Evolutionary conservation across 768 basidiomycete species (phyloP).

Genomic region (Lyophyllum shimeji): DNA sequence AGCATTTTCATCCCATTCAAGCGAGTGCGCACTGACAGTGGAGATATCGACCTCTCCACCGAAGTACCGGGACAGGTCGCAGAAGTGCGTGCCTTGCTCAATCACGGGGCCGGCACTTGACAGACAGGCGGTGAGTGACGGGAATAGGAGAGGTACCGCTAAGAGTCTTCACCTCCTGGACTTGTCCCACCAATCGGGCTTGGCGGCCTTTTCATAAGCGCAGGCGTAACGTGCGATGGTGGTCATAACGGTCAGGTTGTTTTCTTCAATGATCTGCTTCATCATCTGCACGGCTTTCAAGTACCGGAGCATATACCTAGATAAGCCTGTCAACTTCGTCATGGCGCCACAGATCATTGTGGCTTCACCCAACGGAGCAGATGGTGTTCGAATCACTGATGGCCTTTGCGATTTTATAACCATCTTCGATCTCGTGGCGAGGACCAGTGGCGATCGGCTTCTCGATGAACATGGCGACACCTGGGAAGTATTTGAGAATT

Average conservation of each 20-base stretch:
- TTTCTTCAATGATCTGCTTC: slow-evolving; percentile 94
- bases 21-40: slow-evolving; percentile 78
- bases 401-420: slow-evolving; percentile 67
- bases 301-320: slow-evolving; percentile 91
- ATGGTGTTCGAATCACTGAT: slow-evolving; percentile 72
- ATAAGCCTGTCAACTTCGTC: slow-evolving; percentile 1
- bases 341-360: not conserved
- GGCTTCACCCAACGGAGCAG: slow-evolving; percentile 84
- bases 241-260: slow-evolving; percentile 92
- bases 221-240: slow-evolving; percentile 94
- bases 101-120: slow-evolving; percentile 78
- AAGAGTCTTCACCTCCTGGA: slow-evolving; percentile 57
- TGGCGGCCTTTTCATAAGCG: slow-evolving; percentile 77
- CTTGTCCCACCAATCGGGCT: slow-evolving; percentile 94
- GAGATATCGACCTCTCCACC: slow-evolving; percentile 92
- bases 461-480: slow-evolving; percentile 87
- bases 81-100: slow-evolving; percentile 96
- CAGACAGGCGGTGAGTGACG: slow-evolving; percentile 3
- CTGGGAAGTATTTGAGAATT: slow-evolving; percentile 85
- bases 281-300: slow-evolving; percentile 93
- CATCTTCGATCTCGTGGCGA: slow-evolving; percentile 61
- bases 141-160: not conserved
- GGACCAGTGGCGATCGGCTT: slow-evolving; percentile 90
- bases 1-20: slow-evolving; percentile 91
- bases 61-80: slow-evolving; percentile 95